These are phyloP conservation scores for Podaxis sp. DNA, from an alignment of 768 basidiomycete species.

Conservation along the genomic window DNA sequence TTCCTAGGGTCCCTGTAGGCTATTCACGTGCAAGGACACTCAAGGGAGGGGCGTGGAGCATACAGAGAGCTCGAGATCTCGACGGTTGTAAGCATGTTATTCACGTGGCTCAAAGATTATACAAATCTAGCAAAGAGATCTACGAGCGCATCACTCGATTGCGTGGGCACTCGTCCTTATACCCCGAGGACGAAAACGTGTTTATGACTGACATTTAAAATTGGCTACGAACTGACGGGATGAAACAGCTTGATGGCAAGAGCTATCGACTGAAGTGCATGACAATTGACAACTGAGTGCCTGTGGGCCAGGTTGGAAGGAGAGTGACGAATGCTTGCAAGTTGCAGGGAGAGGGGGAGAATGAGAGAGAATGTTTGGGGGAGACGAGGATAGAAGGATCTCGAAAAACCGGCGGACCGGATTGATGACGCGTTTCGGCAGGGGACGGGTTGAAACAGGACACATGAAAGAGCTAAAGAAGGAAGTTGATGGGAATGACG, in stretches of 20 bases:
- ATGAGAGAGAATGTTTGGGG: neutral
- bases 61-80: too few species aligned
- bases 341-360: neutral
- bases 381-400: neutral
- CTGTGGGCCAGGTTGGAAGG: neutral
- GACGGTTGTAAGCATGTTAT: too few species aligned
- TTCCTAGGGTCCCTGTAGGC: too few species aligned
- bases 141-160: too few species aligned
- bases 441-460: neutral
- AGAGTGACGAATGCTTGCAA: neutral
- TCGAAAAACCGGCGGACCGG: neutral
- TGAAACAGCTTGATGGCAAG: neutral
- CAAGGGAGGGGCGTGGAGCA: too few species aligned
- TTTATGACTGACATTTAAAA: neutral
- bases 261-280: neutral
- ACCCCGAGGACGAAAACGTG: neutral
- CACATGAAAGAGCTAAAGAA: conserved; percentile 1
- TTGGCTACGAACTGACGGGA: neutral
- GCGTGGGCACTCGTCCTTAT: neutral
- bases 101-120: too few species aligned
- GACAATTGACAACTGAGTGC: neutral
- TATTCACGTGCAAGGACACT: too few species aligned
- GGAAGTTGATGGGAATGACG: conserved; percentile 2
- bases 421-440: conserved; percentile 11
- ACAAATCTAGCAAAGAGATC: too few species aligned